Base-by-base conservation (phyloP, 2,329 filamentous ascomycete species). In the Colletotrichum higginsianum region DNA sequence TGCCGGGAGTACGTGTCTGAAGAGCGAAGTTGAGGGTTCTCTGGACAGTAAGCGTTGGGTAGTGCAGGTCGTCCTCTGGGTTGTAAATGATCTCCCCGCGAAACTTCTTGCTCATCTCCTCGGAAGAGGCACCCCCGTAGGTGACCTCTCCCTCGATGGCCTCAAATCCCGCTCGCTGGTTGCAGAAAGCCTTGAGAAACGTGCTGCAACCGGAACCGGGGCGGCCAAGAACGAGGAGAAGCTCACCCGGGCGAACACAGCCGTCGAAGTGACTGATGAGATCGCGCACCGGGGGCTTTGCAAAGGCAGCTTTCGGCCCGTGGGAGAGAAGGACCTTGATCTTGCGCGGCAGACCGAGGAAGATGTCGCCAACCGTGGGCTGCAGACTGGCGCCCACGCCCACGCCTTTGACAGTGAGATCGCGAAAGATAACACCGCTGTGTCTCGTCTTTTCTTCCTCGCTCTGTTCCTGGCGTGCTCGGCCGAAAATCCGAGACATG, bases 401-500 rank as follows among this genome's bases (percentile, higher is more conserved):
- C 66, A 90, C 86, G 0, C 92, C 92, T 67, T 90, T 92, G 21
- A 94, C 92, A 0, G 90, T 93, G 38, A 94, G 81, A 64, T 91
- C 85, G 58, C 91, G 91, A 83, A 93, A 94, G 6, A 93, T 82
- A 15, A 94, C 89, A 44, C 92, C 92, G 35, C 89, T 85, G 77
- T 94, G 92, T 26, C 91, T 84, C 0, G 90, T 92, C 77, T 92
- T 89, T 75, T 93, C 91, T 73, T 92, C 91, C 72, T 93, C 89
- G 0, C 90, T 92, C n/a, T 88, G 83, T 55, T 87, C 86, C 74
- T 92, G 90, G 7, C 92, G 86, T 23, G 88, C 87, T 44, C 85
- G 82, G 7, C 92, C 92, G 76, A 94, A 94, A 87, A 94, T 92
- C 3, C 89, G 88, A 0, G 91, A 93, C 84, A 94, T 90, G 49